These are phyloP conservation scores for Gossypium anomalum DNA, from an alignment of 345 rosid species.

Conservation along the genomic window DNA sequence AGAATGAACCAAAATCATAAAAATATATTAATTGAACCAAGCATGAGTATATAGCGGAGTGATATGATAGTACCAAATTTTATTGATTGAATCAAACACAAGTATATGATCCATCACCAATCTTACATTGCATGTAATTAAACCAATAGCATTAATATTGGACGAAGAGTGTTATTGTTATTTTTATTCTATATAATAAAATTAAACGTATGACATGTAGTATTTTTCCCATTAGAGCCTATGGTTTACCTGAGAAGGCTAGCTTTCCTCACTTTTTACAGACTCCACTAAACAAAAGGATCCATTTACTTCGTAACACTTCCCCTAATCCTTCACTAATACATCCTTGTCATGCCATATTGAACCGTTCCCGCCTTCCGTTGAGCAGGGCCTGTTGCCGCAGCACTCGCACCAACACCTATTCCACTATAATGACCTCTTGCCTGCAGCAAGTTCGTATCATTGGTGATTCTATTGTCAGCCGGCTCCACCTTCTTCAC, in stretches of 20 bases:
- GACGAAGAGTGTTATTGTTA: neutral
- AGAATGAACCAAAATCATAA: too few species aligned
- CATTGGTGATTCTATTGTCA: conserved; percentile 49
- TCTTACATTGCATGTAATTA: neutral
- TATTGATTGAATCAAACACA: too few species aligned
- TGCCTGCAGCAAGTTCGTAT: conserved; percentile 58
- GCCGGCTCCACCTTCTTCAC: conserved; percentile 49
- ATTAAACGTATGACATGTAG: conserved; percentile 12
- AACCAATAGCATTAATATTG: neutral
- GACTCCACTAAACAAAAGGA: neutral
- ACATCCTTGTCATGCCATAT: conserved; percentile 70
- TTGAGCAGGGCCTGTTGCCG: conserved; percentile 34
- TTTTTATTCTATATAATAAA: neutral
- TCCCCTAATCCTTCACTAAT: conserved; percentile 24
- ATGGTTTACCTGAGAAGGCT: conserved; percentile 3
- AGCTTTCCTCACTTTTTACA: conserved; percentile 16
- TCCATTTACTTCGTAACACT: neutral
- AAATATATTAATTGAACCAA: too few species aligned
- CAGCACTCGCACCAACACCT: conserved; percentile 30
- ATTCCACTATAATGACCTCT: conserved; percentile 57
- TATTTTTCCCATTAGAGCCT: conserved; percentile 7
- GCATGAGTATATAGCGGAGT: too few species aligned
- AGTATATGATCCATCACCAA: too few species aligned
- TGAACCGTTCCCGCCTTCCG: conserved; percentile 76
- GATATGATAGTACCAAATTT: too few species aligned